Base-by-base conservation (phyloP, 1,139 yeast genomes). In the Blastobotrys aristatus region DNA sequence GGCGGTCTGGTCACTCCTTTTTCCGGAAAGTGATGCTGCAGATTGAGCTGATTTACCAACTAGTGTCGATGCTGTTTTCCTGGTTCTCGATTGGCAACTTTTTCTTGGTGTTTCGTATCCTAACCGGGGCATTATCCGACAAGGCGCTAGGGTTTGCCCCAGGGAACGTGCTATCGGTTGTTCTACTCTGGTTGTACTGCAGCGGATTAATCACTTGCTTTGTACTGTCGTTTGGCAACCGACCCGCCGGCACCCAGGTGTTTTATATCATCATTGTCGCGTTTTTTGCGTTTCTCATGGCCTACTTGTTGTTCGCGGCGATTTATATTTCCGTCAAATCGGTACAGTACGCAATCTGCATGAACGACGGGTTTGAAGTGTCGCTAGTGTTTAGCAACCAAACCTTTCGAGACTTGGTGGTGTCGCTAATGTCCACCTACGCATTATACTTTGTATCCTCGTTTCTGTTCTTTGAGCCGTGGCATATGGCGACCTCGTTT, bases 201-300 rank as follows among this genome's bases (percentile, higher is more conserved):
- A 87, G 92, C 2, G 87, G 95, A 13, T 67, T 92, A n/a, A 84
- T 88, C 14, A 84, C 96, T 1, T 88, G 96, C 16, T 92, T 92
- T 66, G 90, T 92, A 47, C 70, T 92, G 53, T 82, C 96, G 43
- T 83, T 92, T 67, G 98, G 98, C 62, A 92, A 92, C 64, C 83
- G 90, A 50, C 98, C 98, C 1, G 84, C 82, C 58, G 97, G 97
- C 35, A 88, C 97, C 0, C 87, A 85, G 54, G 73, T 72, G 58
- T 85, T 88, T 58, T 92, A 92, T 64, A 68, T 86, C 51, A 77
- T 84, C n/a, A 87, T 90, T 58, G 95, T 87, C 47, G 67, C 81
- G 46, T 89, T 92, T 73, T 92, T 90, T 71, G 96, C 97, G 0
- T 74, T 89, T 11, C 71, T 92, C 58, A 92, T 92, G 97, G 82